Conservation (phyloP, 768 basidiomycete genomes). For the Sarcodon aspratus region DNA sequence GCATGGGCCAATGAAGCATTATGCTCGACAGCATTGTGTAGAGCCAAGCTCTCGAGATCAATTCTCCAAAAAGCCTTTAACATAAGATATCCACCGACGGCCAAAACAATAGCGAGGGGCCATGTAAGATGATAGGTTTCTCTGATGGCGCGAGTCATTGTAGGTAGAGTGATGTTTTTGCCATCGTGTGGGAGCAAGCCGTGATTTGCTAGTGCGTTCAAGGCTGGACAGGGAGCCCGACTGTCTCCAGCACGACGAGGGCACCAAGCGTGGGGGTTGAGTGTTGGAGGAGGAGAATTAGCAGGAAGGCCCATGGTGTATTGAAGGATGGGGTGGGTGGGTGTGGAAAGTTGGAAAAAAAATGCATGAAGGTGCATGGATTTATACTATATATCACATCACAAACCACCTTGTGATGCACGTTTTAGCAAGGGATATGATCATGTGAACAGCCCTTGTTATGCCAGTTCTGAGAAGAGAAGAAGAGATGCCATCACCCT, state of each 20-base stretch:
- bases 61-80: slow-evolving; percentile 3
- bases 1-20: slow-evolving; percentile 16
- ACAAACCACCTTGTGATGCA: too few species aligned
- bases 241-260: slow-evolving; percentile 4
- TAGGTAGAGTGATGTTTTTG: slow-evolving; percentile 5
- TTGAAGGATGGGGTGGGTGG: too few species aligned
- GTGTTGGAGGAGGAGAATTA: neutral
- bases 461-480: too few species aligned
- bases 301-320: too few species aligned
- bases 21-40: slow-evolving; percentile 18
- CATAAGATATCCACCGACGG: slow-evolving; percentile 7
- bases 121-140: slow-evolving; percentile 11
- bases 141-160: slow-evolving; percentile 10
- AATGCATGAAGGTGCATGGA: too few species aligned
- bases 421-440: too few species aligned
- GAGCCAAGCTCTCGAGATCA: slow-evolving; percentile 13
- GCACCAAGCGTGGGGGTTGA: slow-evolving; percentile 6
- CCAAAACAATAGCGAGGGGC: slow-evolving; percentile 13
- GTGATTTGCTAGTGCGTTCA: slow-evolving; percentile 48
- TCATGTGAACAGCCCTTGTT: too few species aligned
- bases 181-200: slow-evolving; percentile 28
- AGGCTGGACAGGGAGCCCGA: slow-evolving; percentile 37
- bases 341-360: too few species aligned
- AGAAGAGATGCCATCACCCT: too few species aligned
- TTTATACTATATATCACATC: too few species aligned